Conservation (phyloP, 805 yeast genomes). For the Ogataea degrootiae region DNA sequence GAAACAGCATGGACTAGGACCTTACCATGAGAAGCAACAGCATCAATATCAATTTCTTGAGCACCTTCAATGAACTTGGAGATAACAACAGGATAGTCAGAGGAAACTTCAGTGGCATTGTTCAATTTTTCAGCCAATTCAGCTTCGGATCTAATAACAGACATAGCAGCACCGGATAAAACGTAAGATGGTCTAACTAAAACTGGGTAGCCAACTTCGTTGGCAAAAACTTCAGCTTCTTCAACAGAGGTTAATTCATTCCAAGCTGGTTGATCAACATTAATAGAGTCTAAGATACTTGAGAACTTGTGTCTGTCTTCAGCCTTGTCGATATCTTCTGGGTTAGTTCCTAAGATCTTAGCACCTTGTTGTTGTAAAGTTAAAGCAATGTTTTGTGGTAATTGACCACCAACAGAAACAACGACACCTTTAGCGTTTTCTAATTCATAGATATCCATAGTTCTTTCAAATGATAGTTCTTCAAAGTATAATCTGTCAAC, state of each 20-base stretch:
- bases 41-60: constrained; percentile 95
- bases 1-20: constrained; percentile 93
- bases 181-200: constrained; percentile 97
- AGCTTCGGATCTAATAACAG: constrained; percentile 72
- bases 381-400: constrained; percentile 95
- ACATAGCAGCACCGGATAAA: constrained; percentile 98
- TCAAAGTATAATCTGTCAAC: constrained; percentile 96
- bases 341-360: constrained; percentile 87
- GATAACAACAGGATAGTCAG: constrained; percentile 96
- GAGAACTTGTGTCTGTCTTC: constrained; percentile 99
- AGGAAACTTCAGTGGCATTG: constrained; percentile 87
- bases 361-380: constrained; percentile 77
- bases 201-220: constrained; percentile 88
- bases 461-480: constrained; percentile 83
- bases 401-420: constrained; percentile 96
- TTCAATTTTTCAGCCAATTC: constrained; percentile 81
- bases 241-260: constrained; percentile 83
- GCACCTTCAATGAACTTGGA: constrained; percentile 95
- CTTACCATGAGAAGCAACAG: constrained; percentile 85
- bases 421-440: constrained; percentile 88
- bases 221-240: constrained; percentile 84
- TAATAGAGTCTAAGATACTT: constrained; percentile 85
- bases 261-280: constrained; percentile 97
- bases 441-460: constrained; percentile 92
- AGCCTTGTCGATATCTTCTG: constrained; percentile 92